Base-by-base conservation (phyloP, 2,329 filamentous ascomycete genomes). In the Podosphaera leucotricha region DNA sequence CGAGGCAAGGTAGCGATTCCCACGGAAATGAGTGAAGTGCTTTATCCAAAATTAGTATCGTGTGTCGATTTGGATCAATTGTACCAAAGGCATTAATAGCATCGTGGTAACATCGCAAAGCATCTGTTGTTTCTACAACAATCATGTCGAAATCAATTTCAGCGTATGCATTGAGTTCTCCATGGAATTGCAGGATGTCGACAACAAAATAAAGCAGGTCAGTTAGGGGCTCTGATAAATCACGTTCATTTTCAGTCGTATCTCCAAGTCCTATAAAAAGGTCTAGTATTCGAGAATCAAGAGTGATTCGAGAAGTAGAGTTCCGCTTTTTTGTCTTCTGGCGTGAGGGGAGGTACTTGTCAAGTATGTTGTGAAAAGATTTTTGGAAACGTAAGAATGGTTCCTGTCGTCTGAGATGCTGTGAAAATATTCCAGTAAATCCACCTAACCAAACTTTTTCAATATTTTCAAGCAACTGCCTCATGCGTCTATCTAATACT, bases 131-230 rank as follows among this genome's bases (percentile, higher is more conserved):
- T 53, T 93, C 85, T 35, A 95, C 70, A 4, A 86, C 75, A 73
- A 98, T 92, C 52, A 70, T 64, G 50, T 98, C 90, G 56, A 95
- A 92, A 60, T 95, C 87, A 49, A 98, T 82, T 62, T 98, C 90
- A 53, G 98, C 90, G 60, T 94, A 94, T 0, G 92, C 90, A 57
- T 95, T 98, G 41, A 77, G 73, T 62, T 98, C 92, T 15, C 90
- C 90, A 53, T 93, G 83, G 60, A 98, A 95, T 58, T 95, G 90
- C 2, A 98, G 67, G 43, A 95, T 86, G 54, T 98, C 90, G 5
- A 98, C 78, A 1, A 95, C 81, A 57, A 95, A 95, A 62, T 94
- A 95, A 2, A 98, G 70, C 22, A 98, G 65, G 57, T 98, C 90
- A 52, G 79, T 84, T n/a, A 98, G 64, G 0, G 79, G 75, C 54